Evolutionary conservation across 257 asterid species (phyloP).

Genomic region (Solanum tarijense): DNA sequence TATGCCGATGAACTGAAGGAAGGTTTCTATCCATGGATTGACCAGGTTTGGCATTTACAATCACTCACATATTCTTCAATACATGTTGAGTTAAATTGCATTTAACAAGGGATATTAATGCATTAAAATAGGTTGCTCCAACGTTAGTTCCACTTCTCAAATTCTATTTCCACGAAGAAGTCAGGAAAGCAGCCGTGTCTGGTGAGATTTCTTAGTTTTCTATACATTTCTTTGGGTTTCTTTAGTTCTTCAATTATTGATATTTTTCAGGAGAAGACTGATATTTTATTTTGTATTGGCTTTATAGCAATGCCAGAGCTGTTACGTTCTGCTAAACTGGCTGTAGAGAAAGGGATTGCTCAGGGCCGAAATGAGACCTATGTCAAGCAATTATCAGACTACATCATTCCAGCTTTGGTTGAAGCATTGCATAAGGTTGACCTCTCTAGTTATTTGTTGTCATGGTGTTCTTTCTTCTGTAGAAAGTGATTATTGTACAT

Average conservation of each 20-base stretch:
- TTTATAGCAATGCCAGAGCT: conserved; percentile 94
- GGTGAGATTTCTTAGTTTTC: conserved; percentile 25
- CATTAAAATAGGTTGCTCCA: conserved; percentile 77
- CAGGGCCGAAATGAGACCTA: conserved; percentile 81
- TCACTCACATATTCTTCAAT: neutral
- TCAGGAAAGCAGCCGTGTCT: conserved; percentile 96
- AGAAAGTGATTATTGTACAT: neutral
- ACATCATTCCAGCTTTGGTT: conserved; percentile 65
- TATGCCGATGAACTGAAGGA: conserved; percentile 98
- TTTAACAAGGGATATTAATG: neutral
- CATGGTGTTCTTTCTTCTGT: neutral
- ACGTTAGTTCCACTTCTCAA: conserved; percentile 86
- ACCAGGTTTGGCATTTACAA: conserved; percentile 59
- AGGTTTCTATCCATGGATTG: conserved; percentile 99
- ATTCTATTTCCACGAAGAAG: conserved; percentile 98
- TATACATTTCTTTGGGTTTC: neutral
- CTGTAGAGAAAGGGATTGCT: conserved; percentile 90
- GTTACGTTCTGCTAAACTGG: conserved; percentile 82
- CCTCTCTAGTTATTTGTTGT: neutral
- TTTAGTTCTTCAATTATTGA: neutral
- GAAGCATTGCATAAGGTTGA: conserved; percentile 84
- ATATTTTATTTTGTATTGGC: conserved; percentile 1
- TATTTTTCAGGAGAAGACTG: neutral
- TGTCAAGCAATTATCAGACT: conserved; percentile 71
- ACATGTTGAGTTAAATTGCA: neutral